Evolutionary conservation across 2,329 filamentous ascomycete genomes (phyloP), one percentile per base, ranked within the genome.

Genomic region (Rhinocladiella similis): DNA sequence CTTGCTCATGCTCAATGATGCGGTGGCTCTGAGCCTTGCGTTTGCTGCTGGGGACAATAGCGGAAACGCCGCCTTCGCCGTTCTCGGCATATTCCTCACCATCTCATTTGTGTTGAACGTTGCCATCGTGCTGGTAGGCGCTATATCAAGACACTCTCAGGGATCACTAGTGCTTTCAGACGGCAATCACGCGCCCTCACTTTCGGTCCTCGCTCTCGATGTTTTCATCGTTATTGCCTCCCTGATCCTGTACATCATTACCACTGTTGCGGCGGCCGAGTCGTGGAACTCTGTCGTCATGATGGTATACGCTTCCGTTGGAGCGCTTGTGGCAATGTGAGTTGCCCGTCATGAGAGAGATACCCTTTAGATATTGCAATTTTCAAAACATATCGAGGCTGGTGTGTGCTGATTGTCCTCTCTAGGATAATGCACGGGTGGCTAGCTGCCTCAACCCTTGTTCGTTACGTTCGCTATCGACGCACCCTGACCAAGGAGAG

Each of bases 251-350:
- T 60, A 54, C 35, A 46, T 54, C 45, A 49, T 46, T 27, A 47
- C 45, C 20, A 53, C 51, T 35, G 46, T 57, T 18, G 54, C 47
- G n/a, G 38, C 35, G 13, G 25, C 41, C 22, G 36, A 47, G 14
- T 20, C 18, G 14, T 48, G 41, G 36, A 4, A 47, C 4, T 20
- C 46, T 6, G 29, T 25, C 5, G 20, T 47, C 20, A n/a, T 57
- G 39, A 52, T 52, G 47, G 35, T 50, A 16, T 60, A 60, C 38
- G 47, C 47, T 20, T 50, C 50, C 6, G 35, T 57, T 12, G 54
- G 54, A 33, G 42, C 41, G 16, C 16, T 60, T 16, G 54, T 60
- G 42, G 58, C 58, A n/a, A 48, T 43, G 58, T 60, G 48, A 57
- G 58, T 55, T 9, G 3, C 29, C 29, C 29, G 29, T 33, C 6